Evolutionary conservation across 2,329 filamentous ascomycete species (phyloP).

Genomic region (Alternaria sp.): DNA sequence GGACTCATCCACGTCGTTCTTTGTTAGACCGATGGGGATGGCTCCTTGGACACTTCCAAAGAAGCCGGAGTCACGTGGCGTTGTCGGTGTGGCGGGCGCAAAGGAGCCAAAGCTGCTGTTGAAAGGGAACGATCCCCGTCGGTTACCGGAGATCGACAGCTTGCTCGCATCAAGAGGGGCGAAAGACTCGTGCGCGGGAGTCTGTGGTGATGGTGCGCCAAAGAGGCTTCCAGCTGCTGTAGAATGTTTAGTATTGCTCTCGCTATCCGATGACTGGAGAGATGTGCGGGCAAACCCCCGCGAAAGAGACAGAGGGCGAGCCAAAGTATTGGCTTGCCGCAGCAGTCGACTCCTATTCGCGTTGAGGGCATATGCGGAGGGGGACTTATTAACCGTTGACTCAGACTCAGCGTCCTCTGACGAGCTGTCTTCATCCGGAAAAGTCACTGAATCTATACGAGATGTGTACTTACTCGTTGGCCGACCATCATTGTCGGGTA

Average conservation of each 20-base stretch:
- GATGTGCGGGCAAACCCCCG: constrained; percentile 38
- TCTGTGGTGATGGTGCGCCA: constrained; percentile 74
- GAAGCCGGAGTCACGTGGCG: constrained; percentile 62
- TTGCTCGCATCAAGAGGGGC: constrained; percentile 80
- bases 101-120: constrained; percentile 55
- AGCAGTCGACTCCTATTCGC: constrained; percentile 48
- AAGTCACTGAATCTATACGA: constrained; percentile 10
- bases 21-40: constrained; percentile 65
- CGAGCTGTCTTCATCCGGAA: constrained; percentile 41
- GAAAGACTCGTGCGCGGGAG: constrained; percentile 73
- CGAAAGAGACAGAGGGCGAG: constrained; percentile 51
- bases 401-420: constrained; percentile 43
- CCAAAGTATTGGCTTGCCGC: constrained; percentile 44
- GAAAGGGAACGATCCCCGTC: constrained; percentile 48
- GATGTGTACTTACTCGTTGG: constrained; percentile 48
- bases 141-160: constrained; percentile 74
- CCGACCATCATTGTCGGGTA: constrained; percentile 40
- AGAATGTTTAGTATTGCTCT: constrained; percentile 41
- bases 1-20: constrained; percentile 75
- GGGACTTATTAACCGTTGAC: constrained; percentile 34
- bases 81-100: constrained; percentile 84
- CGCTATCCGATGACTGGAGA: constrained; percentile 1
- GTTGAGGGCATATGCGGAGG: constrained; percentile 37
- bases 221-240: constrained; percentile 60
- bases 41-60: constrained; percentile 68